Conservation (phyloP, 768 basidiomycete species). For the Hydnomerulius pinastri region DNA sequence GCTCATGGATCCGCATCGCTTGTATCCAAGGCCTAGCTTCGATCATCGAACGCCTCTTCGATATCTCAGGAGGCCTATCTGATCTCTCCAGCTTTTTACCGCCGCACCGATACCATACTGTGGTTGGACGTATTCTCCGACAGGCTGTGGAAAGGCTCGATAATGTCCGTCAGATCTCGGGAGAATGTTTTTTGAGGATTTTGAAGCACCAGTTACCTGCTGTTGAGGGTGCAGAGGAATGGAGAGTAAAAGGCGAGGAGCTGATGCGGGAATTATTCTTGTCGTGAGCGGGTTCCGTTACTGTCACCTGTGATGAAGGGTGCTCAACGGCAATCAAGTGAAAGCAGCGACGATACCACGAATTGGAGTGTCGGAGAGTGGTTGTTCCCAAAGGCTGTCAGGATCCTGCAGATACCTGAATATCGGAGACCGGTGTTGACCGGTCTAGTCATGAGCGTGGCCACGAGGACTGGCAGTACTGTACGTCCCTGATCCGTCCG, state of each 20-base stretch:
- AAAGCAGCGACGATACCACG: conserved; percentile 29
- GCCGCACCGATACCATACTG: conserved; percentile 52
- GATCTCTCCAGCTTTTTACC: conserved; percentile 64
- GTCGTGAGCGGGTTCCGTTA: conserved; percentile 37
- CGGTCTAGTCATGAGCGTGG: conserved; percentile 78
- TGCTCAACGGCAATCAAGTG: conserved; percentile 27
- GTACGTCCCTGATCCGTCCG: conserved; percentile 49
- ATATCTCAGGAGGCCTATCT: conserved; percentile 40
- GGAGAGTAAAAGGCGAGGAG: conserved; percentile 52
- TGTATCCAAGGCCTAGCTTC: conserved; percentile 68
- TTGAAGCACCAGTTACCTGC: conserved; percentile 48
- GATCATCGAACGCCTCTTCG: conserved; percentile 53
- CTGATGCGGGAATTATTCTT: conserved; percentile 57
- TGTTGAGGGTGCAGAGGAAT: conserved; percentile 40
- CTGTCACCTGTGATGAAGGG: no score
- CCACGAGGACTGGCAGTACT: conserved; percentile 82
- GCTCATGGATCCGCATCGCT: conserved; percentile 89
- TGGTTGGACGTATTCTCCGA: conserved; percentile 73
- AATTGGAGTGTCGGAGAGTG: conserved; percentile 73
- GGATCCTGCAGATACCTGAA: conserved; percentile 57
- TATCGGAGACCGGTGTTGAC: conserved; percentile 66
- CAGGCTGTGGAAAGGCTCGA: conserved; percentile 91
- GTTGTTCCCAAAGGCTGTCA: conserved; percentile 75
- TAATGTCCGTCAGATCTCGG: conserved; percentile 83
- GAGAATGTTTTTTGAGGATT: conserved; percentile 56